A percentile compares a stretch with the other conserved stretches of the same genome.
Evolutionary conservation across 257 asterid genomes (phyloP).

Genomic region (Linaria vulgaris): DNA sequence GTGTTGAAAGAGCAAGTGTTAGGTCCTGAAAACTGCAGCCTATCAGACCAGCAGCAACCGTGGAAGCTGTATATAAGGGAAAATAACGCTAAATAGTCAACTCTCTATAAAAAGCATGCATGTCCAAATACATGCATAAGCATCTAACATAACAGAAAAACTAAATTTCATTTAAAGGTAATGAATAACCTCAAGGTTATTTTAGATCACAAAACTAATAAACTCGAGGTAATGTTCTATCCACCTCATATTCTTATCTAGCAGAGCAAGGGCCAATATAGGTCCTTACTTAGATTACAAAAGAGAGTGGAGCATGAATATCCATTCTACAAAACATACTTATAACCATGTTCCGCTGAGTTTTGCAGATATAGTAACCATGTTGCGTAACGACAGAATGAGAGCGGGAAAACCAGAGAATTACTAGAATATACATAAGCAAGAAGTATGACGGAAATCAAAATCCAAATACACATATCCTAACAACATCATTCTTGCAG

Average conservation of each 20-base stretch:
- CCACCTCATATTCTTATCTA: background rate
- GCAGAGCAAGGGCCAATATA: background rate
- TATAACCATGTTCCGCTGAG: background rate
- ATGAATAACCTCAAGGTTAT: background rate
- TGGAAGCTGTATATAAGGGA: constrained; percentile 57
- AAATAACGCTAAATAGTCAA: constrained; percentile 20
- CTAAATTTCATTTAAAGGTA: background rate
- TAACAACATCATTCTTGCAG: background rate
- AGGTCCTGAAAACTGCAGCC: constrained; percentile 79
- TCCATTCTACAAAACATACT: background rate
- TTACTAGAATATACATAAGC: background rate
- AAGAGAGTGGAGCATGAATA: background rate
- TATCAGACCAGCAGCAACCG: constrained; percentile 72
- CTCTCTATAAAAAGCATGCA: constrained; percentile 20
- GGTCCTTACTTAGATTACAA: background rate
- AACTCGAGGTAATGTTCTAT: background rate
- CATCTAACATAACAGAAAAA: background rate
- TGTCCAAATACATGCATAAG: background rate
- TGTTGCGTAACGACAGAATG: constrained; percentile 1
- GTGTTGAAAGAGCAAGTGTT: constrained; percentile 66
- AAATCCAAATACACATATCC: background rate
- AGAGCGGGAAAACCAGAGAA: background rate
- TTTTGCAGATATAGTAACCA: background rate
- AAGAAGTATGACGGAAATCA: background rate
- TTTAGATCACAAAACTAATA: background rate